A percentile compares a stretch with the other conserved stretches of the same genome.
phyloP scores from a whole-genome alignment of 176 grass and related monocot species.

The Oryza coarctata region DNA sequence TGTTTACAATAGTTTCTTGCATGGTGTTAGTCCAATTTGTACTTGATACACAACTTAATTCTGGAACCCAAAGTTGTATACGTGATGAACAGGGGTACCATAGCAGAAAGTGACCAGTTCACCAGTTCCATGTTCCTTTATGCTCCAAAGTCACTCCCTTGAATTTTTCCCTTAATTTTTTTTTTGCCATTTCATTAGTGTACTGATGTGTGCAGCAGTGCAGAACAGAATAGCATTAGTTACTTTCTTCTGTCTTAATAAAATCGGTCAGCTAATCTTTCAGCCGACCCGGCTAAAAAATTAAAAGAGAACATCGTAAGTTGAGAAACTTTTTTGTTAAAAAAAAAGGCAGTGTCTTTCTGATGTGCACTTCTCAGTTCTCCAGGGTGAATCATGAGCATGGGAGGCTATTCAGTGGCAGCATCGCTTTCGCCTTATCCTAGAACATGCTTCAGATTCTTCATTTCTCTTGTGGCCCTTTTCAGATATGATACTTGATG shows the following conservation, averaged over 20 bases:
- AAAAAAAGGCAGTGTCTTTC: background rate
- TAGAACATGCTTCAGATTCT: background rate
- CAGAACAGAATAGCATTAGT: background rate
- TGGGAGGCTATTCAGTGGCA: background rate
- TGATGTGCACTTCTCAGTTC: constrained; percentile 21
- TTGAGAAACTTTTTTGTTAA: background rate
- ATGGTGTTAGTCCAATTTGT: no score
- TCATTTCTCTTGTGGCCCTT: background rate
- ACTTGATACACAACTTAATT: background rate
- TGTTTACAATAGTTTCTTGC: no score
- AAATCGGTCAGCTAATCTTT: background rate
- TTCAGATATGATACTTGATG: background rate
- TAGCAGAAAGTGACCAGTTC: no score
- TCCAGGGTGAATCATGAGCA: constrained; percentile 32
- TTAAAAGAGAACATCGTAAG: no score
- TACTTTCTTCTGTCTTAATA: no score
- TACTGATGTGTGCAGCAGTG: background rate
- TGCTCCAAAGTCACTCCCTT: background rate
- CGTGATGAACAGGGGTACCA: no score
- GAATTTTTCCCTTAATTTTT: no score
- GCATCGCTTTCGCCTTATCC: constrained; percentile 29
- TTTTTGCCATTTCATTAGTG: background rate
- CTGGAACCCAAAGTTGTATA: background rate
- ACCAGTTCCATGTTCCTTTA: no score
- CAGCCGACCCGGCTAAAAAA: background rate